Base-by-base conservation (phyloP, 441 rosid species). In the Adansonia rubrostipa region DNA sequence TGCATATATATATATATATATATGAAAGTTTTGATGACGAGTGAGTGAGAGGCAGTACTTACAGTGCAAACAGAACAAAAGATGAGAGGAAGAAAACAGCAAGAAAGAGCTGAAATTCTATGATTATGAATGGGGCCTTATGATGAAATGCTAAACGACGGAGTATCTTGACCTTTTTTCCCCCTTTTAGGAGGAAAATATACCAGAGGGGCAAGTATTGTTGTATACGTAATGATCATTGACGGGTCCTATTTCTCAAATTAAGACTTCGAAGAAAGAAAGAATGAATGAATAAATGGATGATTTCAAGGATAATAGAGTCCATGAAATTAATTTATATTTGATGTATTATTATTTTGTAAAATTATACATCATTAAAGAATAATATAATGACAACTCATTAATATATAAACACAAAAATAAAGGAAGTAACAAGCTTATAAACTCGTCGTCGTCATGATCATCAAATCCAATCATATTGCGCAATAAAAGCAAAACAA, bases 161-260 rank as follows among this genome's bases (percentile, higher is more conserved):
- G 17, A 13, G 33, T 44, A 62, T 62, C 44, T 62, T 28, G 1
- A 5, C 71, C 44, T 42, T 17, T 14, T 42, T 6, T 13, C n/a
- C 40, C 9, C 14, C 51, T 44, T 53, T 51, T 57, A 14, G 15
- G 33, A 33, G 20, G 69, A 5, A 13, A 15, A 33, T 13, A 76
- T 62, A 69, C 54, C 67, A 42, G 6, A 44, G 51, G 75, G 74
- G 81, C 81, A 80, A 83, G 83, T 70, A 83, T 81, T 85, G 81
- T 76, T 82, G 89, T 80, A 51, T 14, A 51, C 91, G 90, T 90
- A 87, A 88, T 81, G 82, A 88, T 86, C 82, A 85, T 90, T 90
- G 92, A 90, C 86, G 91, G 84, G 77, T 86, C 71, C 77, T 50
- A 11, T 80, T 78, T 17, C 4, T 9, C 71, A 9, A 3, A 17